Percentiles rank a stretch among this genome's conserved stretches.
phyloP scores from a whole-genome alignment of 345 rosid genomes.

The Lumnitzera littorea region DNA sequence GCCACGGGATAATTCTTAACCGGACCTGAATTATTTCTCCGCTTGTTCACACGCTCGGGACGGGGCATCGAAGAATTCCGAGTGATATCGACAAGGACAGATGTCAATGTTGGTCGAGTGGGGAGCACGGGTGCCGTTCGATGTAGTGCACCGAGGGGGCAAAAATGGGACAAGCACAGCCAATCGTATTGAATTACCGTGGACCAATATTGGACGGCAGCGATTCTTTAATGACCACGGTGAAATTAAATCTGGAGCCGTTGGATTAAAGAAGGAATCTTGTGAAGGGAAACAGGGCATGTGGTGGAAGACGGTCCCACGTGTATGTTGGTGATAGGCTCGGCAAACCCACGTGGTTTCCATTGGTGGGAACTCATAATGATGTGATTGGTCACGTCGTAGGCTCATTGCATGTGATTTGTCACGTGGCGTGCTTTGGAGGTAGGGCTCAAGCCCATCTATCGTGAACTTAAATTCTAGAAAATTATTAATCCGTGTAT shows the following conservation, averaged over 20 bases:
- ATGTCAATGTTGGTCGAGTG: conserved; percentile 22
- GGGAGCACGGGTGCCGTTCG: conserved; percentile 30
- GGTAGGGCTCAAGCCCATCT: too few relatives aligned
- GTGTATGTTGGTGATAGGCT: conserved; percentile 11
- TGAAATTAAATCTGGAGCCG: conserved; percentile 8
- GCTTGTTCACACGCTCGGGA: conserved; percentile 1
- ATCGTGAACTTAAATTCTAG: too few relatives aligned
- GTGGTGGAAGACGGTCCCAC: conserved; percentile 22
- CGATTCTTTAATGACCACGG: conserved; percentile 3
- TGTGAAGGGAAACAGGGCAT: conserved; percentile 18
- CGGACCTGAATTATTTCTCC: too few relatives aligned
- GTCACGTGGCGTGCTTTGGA: too few relatives aligned
- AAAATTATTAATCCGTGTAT: too few relatives aligned
- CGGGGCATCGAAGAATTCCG: conserved; percentile 12
- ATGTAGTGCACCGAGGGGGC: conserved; percentile 29
- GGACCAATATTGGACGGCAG: conserved; percentile 28
- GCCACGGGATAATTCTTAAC: too few relatives aligned
- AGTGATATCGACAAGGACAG: conserved; percentile 10
- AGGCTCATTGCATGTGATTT: too few relatives aligned
- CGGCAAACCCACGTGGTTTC: too few relatives aligned
- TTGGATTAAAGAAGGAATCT: conserved; percentile 20
- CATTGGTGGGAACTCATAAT: too few relatives aligned
- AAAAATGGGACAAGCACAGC: conserved; percentile 34
- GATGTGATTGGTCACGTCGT: too few relatives aligned
- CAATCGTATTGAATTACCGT: conserved; percentile 19